phyloP scores from a whole-genome alignment of 805 yeast genomes.

The Danielozyma ontarioensis region DNA sequence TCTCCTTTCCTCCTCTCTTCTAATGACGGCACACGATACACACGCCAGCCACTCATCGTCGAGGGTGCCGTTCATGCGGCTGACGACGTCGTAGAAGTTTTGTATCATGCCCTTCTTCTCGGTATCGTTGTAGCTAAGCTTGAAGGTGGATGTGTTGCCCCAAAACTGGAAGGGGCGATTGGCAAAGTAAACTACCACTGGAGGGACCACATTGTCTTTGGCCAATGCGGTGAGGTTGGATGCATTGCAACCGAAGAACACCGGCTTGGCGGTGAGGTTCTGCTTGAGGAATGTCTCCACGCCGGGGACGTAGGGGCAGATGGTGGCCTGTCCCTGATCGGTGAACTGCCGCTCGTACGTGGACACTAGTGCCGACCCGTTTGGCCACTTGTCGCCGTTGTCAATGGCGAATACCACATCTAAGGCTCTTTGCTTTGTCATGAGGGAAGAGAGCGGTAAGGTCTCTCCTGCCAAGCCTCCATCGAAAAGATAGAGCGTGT shows the following conservation, averaged over 20 bases:
- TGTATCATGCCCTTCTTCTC: slow-evolving; percentile 56
- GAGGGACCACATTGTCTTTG: slow-evolving; percentile 47
- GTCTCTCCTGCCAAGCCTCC: slow-evolving; percentile 37
- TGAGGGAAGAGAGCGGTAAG: slow-evolving; percentile 28
- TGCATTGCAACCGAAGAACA: slow-evolving; percentile 81
- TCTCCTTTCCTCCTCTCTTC: slow-evolving; percentile 69
- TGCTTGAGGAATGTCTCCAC: slow-evolving; percentile 49
- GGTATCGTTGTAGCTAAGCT: slow-evolving; percentile 54
- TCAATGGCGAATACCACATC: slow-evolving; percentile 37
- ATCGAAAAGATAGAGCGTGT: slow-evolving; percentile 32
- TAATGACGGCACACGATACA: slow-evolving; percentile 76
- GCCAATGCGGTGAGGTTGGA: slow-evolving; percentile 51
- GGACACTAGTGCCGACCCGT: slow-evolving; percentile 25
- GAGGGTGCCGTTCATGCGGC: slow-evolving; percentile 61
- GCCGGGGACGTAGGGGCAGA: slow-evolving; percentile 82
- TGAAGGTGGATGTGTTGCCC: slow-evolving; percentile 71
- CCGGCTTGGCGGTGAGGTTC: slow-evolving; percentile 64
- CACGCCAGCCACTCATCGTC: slow-evolving; percentile 70
- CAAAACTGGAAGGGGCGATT: slow-evolving; percentile 61
- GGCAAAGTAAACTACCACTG: slow-evolving; percentile 73
- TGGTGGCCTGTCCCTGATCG: slow-evolving; percentile 48
- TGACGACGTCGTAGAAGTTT: slow-evolving; percentile 70
- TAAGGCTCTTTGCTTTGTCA: slow-evolving; percentile 28
- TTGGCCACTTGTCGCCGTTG: slow-evolving; percentile 28
- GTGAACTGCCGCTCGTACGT: slow-evolving; percentile 33